Base-by-base conservation (phyloP, 2,329 filamentous ascomycete species). In the Fusarium piperis region DNA sequence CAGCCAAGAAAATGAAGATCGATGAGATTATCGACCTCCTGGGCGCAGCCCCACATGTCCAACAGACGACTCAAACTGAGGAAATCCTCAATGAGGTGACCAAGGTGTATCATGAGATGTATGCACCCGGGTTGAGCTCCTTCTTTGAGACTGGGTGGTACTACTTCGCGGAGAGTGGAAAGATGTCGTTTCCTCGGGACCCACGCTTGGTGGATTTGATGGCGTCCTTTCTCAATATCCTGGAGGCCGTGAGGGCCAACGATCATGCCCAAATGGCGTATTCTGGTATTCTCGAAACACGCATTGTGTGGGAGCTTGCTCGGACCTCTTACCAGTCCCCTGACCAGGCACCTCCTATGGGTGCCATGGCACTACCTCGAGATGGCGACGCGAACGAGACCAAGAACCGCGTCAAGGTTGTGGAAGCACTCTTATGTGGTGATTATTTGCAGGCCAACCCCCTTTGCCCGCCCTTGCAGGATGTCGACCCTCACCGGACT, bases 111-210 rank as follows among this genome's bases (percentile, higher is more conserved):
- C 88, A 89, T 74, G 91, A 92, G 72, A 91, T 94, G 71, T 97
- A 96, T 79, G 92, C 91, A 5, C 88, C 88, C 2, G 92, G 90
- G 9, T 88, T 96, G 52, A 91, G 93, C 80, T 88, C 88, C 56
- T 91, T 96, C 69, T 88, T 97, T 69, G 95, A 98, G 80, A 93
- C 94, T 8, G 87, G 86, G 30, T 98, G 95, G 95, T 98, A 94
- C 82, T 89, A 85, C 66, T 84, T 86, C 53, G 78, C 78, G 52
- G 85, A 85, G 15, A 81, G 83, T 65, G 79, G 83, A 58, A 79
- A 82, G 39, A 83, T 81, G 77, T 78, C 84, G n/a, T 82, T 89
- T 63, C 83, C 83, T 62, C 81, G 83, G 56, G 85, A 92, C 77
- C 82, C 85, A 30, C 82, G 84, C 30, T 83, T 94, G n/a, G 85